A percentile compares a stretch with the other conserved stretches of the same genome.
Evolutionary conservation across 139 green algal genomes (phyloP).

Genomic region (Axilococcus clingmanii): DNA sequence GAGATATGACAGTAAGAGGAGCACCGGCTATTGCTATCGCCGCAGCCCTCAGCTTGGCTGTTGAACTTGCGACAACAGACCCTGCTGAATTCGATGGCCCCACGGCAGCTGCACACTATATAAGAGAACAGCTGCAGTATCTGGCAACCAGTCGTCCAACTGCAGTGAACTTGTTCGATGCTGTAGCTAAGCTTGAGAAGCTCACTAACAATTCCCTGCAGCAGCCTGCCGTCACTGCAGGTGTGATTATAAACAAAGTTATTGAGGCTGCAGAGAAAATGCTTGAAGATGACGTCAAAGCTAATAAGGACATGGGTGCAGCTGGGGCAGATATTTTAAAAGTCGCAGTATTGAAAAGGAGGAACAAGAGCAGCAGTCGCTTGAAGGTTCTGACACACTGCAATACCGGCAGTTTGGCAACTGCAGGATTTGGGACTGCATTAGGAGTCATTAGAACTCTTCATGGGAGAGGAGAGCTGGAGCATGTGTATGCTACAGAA

Average conservation of each 20-base stretch:
- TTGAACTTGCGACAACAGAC: constrained; percentile 40
- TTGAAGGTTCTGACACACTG: constrained; percentile 89
- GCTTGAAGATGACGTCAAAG: constrained; percentile 67
- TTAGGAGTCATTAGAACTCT: constrained; percentile 85
- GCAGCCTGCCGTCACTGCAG: constrained; percentile 22
- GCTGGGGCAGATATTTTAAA: constrained; percentile 66
- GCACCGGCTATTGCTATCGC: constrained; percentile 89
- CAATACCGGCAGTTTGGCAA: constrained; percentile 94
- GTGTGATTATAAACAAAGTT: constrained; percentile 43
- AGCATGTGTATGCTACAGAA: constrained; percentile 81
- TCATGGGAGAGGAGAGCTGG: constrained; percentile 54
- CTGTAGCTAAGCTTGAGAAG: constrained; percentile 48
- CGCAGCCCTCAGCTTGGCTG: constrained; percentile 63
- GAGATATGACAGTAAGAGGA: constrained; percentile 88
- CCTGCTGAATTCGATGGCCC: constrained; percentile 29
- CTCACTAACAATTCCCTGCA: constrained; percentile 25
- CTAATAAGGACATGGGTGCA: constrained; percentile 75
- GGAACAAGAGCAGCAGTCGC: neutral
- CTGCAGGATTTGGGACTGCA: constrained; percentile 81
- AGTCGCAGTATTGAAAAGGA: constrained; percentile 20
- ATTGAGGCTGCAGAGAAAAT: constrained; percentile 62
- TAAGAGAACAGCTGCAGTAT: constrained; percentile 52
- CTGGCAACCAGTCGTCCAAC: constrained; percentile 85
- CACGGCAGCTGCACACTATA: constrained; percentile 15
- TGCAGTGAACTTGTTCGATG: constrained; percentile 86